Evolutionary conservation across 805 yeast genomes (phyloP), one percentile per base, ranked within the genome.

Genomic region (Candida andamanensis): DNA sequence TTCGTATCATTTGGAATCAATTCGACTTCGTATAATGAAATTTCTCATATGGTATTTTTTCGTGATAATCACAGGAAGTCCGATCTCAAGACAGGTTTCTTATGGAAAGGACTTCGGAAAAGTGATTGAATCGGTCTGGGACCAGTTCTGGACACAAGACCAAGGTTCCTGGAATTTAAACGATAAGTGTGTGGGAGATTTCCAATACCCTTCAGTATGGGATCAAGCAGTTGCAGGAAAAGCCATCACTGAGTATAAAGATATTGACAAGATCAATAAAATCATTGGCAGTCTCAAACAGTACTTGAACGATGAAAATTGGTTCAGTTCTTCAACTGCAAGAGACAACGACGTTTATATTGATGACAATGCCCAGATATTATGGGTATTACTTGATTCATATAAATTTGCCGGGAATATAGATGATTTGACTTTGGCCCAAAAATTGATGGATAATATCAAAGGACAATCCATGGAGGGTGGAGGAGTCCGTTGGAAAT

Each of bases 381-480:
- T 33, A 13, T 54, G 56, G 53, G 53, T 46, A 2, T 44, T 41
- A 28, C 17, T 39, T 5, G 39, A 38, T 2, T 50, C 47, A 5
- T 47, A 28, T 24, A 11, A 28, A 2, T 24, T 21, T 4, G 33
- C 42, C 9, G 5, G 15, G 1, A 22, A 36, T 12, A 17, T 12
- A 1, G 26, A 23, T 4, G 28, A 35, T n/a, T 24, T 37, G 8
- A 27, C 26, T 10, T 37, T 35, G 23, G 36, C 35, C 6, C 13
- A 36, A 15, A 30, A 32, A 15, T 46, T 51, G 3, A 18, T 29
- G 16, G 37, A 32, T 14, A 86, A 89, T 50, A 63, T 90, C 49
- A 86, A 84, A 54, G 12, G 17, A 4, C 33, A 41, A 85, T 85
- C 83, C 57, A 70, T 76, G 33, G 92, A 83, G 40, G 80, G 79